phyloP scores from a whole-genome alignment of 768 basidiomycete species.

The Crepidotus variabilis region DNA sequence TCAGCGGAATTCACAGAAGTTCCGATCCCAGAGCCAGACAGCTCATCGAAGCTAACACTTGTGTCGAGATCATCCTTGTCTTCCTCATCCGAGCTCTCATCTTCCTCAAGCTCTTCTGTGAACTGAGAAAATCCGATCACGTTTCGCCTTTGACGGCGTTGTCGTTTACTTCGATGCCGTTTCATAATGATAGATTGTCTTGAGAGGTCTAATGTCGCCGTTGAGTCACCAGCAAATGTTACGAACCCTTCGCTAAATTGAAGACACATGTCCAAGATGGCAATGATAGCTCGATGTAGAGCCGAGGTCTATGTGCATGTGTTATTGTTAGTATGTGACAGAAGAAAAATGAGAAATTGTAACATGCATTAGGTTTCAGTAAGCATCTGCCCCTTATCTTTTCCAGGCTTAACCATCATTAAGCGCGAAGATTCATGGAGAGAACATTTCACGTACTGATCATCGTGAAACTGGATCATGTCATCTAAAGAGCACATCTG shows the following conservation, averaged over 20 bases:
- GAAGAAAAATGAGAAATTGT: too few relatives aligned
- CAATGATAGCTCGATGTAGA: slow-evolving; percentile 61
- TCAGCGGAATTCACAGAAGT: slow-evolving; percentile 27
- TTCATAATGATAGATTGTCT: slow-evolving; percentile 48
- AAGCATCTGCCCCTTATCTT: slow-evolving; percentile 61
- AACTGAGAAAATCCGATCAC: slow-evolving; percentile 58
- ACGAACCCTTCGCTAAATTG: slow-evolving; percentile 65
- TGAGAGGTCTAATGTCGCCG: slow-evolving; percentile 54
- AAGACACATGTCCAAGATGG: slow-evolving; percentile 70
- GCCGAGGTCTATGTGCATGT: slow-evolving; percentile 58
- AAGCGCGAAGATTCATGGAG: slow-evolving; percentile 1
- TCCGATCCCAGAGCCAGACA: slow-evolving; percentile 16
- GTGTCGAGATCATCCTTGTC: slow-evolving; percentile 30
- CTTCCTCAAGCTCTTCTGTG: slow-evolving; percentile 25
- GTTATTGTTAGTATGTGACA: too few relatives aligned
- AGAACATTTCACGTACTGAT: slow-evolving; percentile 49
- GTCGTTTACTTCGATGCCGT: slow-evolving; percentile 61
- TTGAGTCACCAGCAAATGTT: slow-evolving; percentile 55
- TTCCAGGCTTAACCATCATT: slow-evolving; percentile 42
- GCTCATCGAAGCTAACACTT: slow-evolving; percentile 6
- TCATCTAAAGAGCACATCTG: slow-evolving; percentile 67
- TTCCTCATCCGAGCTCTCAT: slow-evolving; percentile 47
- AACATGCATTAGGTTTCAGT: slow-evolving; percentile 55
- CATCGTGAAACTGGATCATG: slow-evolving; percentile 64
- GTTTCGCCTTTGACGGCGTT: slow-evolving; percentile 49